These are phyloP conservation scores for Phtheirospermum japonicum DNA, from an alignment of 257 asterid species.

Conservation along the genomic window DNA sequence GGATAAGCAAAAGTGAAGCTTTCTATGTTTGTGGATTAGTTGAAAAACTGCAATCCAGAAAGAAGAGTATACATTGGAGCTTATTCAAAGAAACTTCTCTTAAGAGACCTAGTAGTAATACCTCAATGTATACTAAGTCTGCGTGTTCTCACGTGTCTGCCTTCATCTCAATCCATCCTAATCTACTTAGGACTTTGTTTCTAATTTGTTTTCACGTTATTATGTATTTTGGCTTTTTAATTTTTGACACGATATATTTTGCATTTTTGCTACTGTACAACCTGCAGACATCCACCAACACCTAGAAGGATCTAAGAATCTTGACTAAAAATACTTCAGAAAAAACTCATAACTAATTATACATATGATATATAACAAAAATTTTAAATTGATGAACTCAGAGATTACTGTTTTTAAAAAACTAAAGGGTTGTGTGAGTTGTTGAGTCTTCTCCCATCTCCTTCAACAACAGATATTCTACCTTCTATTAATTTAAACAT, in stretches of 20 bases:
- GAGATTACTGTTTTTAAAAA: no score
- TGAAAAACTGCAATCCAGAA: not conserved
- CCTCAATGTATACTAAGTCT: not conserved
- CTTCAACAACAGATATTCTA: not conserved
- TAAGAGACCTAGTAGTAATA: no score
- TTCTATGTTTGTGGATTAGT: no score
- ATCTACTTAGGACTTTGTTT: not conserved
- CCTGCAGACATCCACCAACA: slow-evolving; percentile 2
- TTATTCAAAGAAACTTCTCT: not conserved
- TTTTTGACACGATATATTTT: no score
- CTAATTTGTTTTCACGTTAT: not conserved
- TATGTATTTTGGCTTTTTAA: no score
- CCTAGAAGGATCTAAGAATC: slow-evolving; percentile 10
- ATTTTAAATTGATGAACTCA: not conserved
- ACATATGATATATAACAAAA: no score
- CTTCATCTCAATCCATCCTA: not conserved
- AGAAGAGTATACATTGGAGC: not conserved
- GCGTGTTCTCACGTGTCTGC: no score
- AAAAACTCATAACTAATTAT: no score
- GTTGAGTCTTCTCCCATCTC: slow-evolving; percentile 1
- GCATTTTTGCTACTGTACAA: no score
- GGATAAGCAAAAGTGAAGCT: no score
- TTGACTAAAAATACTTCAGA: no score
- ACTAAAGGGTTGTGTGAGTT: not conserved
- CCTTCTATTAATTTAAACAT: not conserved